Percentiles rank a stretch among this genome's conserved stretches.
These are phyloP conservation scores for Dactylellina cionopaga DNA, from an alignment of 2,329 filamentous ascomycete species.

Conservation along the genomic window DNA sequence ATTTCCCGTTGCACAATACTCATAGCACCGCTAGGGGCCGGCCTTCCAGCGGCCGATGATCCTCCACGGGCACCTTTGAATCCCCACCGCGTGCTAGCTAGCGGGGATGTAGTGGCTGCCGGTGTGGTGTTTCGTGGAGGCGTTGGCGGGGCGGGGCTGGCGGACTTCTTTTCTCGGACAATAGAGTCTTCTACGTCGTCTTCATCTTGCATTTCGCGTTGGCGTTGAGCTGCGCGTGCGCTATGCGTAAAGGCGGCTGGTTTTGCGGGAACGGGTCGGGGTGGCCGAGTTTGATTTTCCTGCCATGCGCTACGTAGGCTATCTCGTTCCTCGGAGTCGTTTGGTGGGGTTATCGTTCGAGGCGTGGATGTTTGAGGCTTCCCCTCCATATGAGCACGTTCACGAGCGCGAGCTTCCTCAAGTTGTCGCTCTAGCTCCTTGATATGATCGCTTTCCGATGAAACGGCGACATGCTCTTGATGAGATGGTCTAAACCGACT, in stretches of 20 bases:
- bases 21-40: constrained; percentile 17
- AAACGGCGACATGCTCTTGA: constrained; percentile 30
- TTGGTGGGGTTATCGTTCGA: constrained; percentile 33
- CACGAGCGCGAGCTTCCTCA: constrained; percentile 73
- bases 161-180: neutral
- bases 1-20: constrained; percentile 75
- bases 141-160: constrained; percentile 38
- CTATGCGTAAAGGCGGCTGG: constrained; percentile 31
- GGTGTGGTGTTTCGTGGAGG: constrained; percentile 32
- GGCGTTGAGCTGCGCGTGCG: constrained; percentile 42
- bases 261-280: constrained; percentile 17
- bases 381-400: constrained; percentile 60
- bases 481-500: constrained; percentile 1
- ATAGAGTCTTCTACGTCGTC: constrained; percentile 32
- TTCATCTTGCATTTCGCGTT: constrained; percentile 50
- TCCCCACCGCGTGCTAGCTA: constrained; percentile 42
- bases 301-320: constrained; percentile 36
- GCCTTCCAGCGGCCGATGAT: neutral
- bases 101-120: constrained; percentile 27
- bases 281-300: constrained; percentile 39
- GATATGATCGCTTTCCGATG: constrained; percentile 66
- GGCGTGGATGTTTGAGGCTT: constrained; percentile 26
- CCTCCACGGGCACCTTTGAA: constrained; percentile 31
- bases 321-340: constrained; percentile 33
- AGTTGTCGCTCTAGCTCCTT: constrained; percentile 81